Evolutionary conservation across 1,139 yeast genomes (phyloP).

Genomic region (Lizanozyma gosingica): DNA sequence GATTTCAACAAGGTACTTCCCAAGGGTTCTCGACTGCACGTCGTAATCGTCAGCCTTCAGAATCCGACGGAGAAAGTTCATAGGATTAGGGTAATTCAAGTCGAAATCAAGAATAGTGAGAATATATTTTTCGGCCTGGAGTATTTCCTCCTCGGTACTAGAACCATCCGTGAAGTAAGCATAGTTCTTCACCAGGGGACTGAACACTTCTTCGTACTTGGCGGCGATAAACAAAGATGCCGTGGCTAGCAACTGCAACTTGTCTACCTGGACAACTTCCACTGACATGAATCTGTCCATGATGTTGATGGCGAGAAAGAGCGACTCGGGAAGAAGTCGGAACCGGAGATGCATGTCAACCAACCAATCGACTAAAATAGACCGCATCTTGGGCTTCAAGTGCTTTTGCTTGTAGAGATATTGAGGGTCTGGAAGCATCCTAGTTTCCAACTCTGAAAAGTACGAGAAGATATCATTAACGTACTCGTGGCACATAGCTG

Average conservation of each 20-base stretch:
- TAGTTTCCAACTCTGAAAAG: slow-evolving; percentile 62
- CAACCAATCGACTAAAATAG: slow-evolving; percentile 89
- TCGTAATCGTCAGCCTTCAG: slow-evolving; percentile 95
- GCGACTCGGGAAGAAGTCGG: slow-evolving; percentile 81
- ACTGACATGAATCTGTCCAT: slow-evolving; percentile 86
- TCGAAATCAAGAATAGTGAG: slow-evolving; percentile 70
- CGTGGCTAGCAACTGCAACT: slow-evolving; percentile 83
- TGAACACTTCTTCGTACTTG: slow-evolving; percentile 89
- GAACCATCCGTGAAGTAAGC: slow-evolving; percentile 85
- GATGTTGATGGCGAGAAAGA: slow-evolving; percentile 78
- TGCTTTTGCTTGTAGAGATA: slow-evolving; percentile 70
- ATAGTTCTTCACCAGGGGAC: slow-evolving; percentile 82
- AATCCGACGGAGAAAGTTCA: slow-evolving; percentile 86
- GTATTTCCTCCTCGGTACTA: slow-evolving; percentile 74
- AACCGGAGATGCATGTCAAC: slow-evolving; percentile 87
- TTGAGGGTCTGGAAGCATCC: slow-evolving; percentile 71
- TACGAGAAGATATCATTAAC: slow-evolving; percentile 81
- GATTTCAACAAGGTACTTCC: slow-evolving; percentile 80
- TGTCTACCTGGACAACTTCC: slow-evolving; percentile 73
- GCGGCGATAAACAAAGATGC: slow-evolving; percentile 89
- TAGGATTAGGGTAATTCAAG: slow-evolving; percentile 85
- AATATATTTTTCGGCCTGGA: slow-evolving; percentile 80
- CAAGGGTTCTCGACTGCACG: slow-evolving; percentile 84
- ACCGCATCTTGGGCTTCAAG: slow-evolving; percentile 77
- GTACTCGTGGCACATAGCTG: slow-evolving; percentile 91